These are phyloP conservation scores for Cladosporium sp. DNA, from an alignment of 2,329 filamentous ascomycete species.

Conservation along the genomic window DNA sequence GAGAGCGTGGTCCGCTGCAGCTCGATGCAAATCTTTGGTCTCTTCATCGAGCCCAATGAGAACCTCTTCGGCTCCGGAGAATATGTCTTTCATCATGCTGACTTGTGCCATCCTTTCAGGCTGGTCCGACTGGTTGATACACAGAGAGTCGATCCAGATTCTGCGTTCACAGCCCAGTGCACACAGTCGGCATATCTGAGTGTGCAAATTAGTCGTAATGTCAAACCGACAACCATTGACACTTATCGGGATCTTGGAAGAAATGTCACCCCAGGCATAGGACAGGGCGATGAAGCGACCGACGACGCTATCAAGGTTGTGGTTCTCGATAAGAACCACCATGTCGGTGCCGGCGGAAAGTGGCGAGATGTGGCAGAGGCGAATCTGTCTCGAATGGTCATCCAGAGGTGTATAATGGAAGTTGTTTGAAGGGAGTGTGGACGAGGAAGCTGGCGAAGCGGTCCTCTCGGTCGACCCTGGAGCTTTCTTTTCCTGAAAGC, in stretches of 20 bases:
- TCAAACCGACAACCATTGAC: not conserved
- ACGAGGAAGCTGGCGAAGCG: not conserved
- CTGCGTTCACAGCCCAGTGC: not conserved
- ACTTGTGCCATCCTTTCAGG: not conserved
- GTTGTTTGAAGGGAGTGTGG: not conserved
- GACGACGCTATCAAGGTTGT: not conserved
- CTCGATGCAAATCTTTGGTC: not conserved
- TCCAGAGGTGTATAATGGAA: not conserved
- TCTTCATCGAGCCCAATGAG: not conserved
- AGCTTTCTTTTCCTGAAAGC: not conserved
- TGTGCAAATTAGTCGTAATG: not conserved
- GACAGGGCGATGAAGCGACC: not conserved
- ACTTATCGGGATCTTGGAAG: not conserved
- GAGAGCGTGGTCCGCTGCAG: not conserved
- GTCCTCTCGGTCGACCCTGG: not conserved
- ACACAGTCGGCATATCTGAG: not conserved
- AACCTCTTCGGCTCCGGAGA: not conserved
- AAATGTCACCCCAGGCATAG: not conserved
- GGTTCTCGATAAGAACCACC: not conserved
- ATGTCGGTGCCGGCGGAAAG: not conserved
- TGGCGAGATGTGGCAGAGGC: not conserved
- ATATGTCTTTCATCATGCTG: not conserved
- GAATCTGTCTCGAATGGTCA: not conserved
- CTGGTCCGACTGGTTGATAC: not conserved
- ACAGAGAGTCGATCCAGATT: not conserved